Percentiles rank a stretch among this genome's conserved stretches.
Evolutionary conservation across 164 flowering plant species (phyloP).

Genomic region (Vitis vinifera): DNA sequence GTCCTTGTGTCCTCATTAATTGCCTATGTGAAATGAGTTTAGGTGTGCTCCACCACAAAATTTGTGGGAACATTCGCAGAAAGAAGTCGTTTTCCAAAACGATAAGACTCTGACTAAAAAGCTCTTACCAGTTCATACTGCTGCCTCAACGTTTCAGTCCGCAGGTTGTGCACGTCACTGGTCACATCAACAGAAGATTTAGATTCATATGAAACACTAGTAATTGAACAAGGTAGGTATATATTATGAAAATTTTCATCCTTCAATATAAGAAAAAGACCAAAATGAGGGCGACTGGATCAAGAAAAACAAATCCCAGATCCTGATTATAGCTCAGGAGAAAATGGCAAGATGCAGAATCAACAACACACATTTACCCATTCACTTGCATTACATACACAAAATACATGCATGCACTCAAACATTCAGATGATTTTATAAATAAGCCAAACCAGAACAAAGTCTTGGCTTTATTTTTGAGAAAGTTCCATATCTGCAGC

Average conservation of each 20-base stretch:
- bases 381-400: too few relatives aligned
- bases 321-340: background rate
- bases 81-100: background rate
- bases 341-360: background rate
- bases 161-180: constrained; percentile 86
- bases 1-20: background rate
- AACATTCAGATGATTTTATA: too few relatives aligned
- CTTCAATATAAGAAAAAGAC: background rate
- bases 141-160: constrained; percentile 75
- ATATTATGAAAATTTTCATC: background rate
- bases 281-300: background rate
- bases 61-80: background rate
- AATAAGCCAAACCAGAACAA: too few relatives aligned
- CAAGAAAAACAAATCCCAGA: background rate
- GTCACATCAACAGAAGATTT: constrained; percentile 14
- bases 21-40: background rate
- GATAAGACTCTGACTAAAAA: background rate
- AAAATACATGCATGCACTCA: too few relatives aligned
- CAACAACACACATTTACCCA: background rate
- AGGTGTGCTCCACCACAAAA: background rate
- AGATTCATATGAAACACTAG: constrained; percentile 1
- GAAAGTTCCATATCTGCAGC: too few relatives aligned
- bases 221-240: background rate
- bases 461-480: too few relatives aligned
- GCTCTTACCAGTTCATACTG: constrained; percentile 81